Evolutionary conservation across 2,329 filamentous ascomycete genomes (phyloP), one percentile per base, ranked within the genome.

Genomic region (Trichoderma sp.): DNA sequence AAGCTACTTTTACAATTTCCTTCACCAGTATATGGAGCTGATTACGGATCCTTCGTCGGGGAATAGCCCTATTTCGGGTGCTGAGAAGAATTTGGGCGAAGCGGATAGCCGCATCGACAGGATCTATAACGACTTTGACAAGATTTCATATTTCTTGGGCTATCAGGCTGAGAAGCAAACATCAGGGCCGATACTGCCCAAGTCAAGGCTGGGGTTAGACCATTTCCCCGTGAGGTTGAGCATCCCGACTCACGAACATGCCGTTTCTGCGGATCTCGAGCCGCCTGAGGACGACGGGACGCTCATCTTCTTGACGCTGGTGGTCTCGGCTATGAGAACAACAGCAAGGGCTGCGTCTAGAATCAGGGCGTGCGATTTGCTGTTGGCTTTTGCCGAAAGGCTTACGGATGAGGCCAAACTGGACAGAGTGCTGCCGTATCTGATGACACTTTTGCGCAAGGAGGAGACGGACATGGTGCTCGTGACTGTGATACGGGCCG

Each of bases 21-120:
- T 99, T 36, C 96, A 99, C 79, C 95, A 98, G 77, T 97, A 99
- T 79, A 98, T 99, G 94, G 93, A 93, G 76, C 88, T 97, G 70
- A 93, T 99, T 74, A 98, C 96, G 4, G 94, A 98, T 79, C 92
- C 95, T 0, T 93, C 92, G 0, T 93, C 93, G 1, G 94, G 93
- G 1, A 91, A 92, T 74, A 90, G 88, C 67, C 88, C 91, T 12
- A 87, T 93, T 56, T 91, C 91, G 11, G 89, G 92, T 1, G 86
- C 89, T 12, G 75, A 77, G 43, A 90, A 88, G 74, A 97, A 95
- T 77, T 85, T 95, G 67, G 92, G 92, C 73, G 94, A 98, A 80
- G 91, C 94, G 1, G 96, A 99, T 80, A 94, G 98, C 75, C 90
- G 96, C 56, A 98, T 99, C 77, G 94, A 98, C 77, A 90, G 94